Base-by-base conservation (phyloP, 371 early-diverging fungal species). In the Mortierella sp. region DNA sequence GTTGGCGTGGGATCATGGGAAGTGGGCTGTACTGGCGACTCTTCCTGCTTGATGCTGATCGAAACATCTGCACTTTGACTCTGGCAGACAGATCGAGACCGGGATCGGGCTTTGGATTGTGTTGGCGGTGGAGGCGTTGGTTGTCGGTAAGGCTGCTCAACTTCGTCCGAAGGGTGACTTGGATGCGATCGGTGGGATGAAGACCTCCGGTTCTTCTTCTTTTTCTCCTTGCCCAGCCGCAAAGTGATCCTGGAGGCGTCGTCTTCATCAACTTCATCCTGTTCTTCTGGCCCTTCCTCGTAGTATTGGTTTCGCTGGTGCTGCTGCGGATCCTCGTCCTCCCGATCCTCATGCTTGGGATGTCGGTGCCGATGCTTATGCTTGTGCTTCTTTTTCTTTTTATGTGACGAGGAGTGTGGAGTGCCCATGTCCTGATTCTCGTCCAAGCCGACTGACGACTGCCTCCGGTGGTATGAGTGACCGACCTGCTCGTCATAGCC, bases 301-400 rank as follows among this genome's bases (percentile, higher is more conserved):
- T 55, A 61, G 24, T 50, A 24, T 44, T 43, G 14, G 37, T 70
- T 74, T 8, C 50, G 46, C 6, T 70, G 57, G 11, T 54, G 26
- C 10, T 70, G 59, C 11, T 51, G 69, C 13, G 71, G 53, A 11
- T 59, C 40, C 5, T 44, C 55, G 48, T 24, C 40, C 43, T 54
- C 57, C 37, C 74, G 26, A 2, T 73, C 71, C 28, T 75, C 71
- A 13, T 86, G 86, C 34, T 74, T 73, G 9, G 61, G 51, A 40
- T 82, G 86, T 57, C 75, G 75, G 48, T 86, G 86, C 54, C 71
- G 79, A 48, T 86, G 86, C 73, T 80, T 81, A 59, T 81, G 86
- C 72, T 86, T 86, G 71, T 82, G 82, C 75, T 81, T 86, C 51
- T 86, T 86, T 64, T 81, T 86, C 54, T 82, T 86, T 71, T 77